Evolutionary conservation across 495 filamentous ascomycete species (phyloP).

Genomic region (Penicillium subrubescens): DNA sequence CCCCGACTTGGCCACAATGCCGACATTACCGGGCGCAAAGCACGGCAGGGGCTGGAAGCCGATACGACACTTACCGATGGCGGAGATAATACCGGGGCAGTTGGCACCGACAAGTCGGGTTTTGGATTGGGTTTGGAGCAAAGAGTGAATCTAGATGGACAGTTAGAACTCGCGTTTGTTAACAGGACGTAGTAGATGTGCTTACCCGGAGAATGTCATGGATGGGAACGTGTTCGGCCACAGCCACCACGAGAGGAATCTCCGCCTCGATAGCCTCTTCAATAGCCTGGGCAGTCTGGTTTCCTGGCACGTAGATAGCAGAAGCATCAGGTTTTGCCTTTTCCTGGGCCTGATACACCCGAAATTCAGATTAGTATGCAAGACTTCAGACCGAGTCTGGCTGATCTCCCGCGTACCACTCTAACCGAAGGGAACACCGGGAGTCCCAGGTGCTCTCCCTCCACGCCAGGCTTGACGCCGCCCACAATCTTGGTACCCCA

Average conservation of each 20-base stretch:
- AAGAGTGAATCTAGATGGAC: conserved; percentile 62
- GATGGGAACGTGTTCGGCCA: conserved; percentile 88
- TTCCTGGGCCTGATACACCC: conserved; percentile 62
- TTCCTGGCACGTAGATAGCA: conserved; percentile 82
- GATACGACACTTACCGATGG: conserved; percentile 78
- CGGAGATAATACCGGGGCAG: conserved; percentile 85
- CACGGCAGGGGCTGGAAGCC: conserved; percentile 83
- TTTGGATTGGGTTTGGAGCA: conserved; percentile 77
- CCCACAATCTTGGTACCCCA: conserved; percentile 91
- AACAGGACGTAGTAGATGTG: background rate
- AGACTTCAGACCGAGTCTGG: background rate
- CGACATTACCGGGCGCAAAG: conserved; percentile 73
- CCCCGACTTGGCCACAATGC: conserved; percentile 85
- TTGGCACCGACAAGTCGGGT: conserved; percentile 85
- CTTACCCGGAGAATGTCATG: conserved; percentile 81
- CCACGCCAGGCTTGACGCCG: conserved; percentile 76
- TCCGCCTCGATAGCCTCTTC: conserved; percentile 89
- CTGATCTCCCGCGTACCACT: conserved; percentile 43
- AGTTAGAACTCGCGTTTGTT: background rate
- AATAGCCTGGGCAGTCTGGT: conserved; percentile 75
- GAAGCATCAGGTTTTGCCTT: conserved; percentile 81
- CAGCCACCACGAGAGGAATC: conserved; percentile 83
- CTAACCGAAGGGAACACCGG: conserved; percentile 76
- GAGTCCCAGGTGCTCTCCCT: conserved; percentile 77
- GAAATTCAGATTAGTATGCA: conserved; percentile 1